Conservation (phyloP, 2,329 filamentous ascomycete genomes). For the Neonectria hederae region DNA sequence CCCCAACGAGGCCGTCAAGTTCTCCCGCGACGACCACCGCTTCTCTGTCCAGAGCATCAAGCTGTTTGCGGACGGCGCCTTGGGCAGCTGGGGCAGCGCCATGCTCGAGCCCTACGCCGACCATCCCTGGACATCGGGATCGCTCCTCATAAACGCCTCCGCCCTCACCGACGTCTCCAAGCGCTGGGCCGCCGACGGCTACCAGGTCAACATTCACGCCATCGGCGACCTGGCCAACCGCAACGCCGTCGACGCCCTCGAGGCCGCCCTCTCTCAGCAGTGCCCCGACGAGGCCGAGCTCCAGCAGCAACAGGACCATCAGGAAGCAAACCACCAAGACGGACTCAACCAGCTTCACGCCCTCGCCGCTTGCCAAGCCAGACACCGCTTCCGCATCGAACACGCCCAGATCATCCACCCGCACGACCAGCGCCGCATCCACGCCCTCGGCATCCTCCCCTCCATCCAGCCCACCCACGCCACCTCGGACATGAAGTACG, state of each 20-base stretch:
- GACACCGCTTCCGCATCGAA: conserved; percentile 72
- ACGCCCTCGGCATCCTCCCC: conserved; percentile 68
- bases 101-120: conserved; percentile 77
- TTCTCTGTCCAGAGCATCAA: conserved; percentile 72
- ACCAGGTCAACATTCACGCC: conserved; percentile 77
- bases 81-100: conserved; percentile 77
- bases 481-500: conserved; percentile 76
- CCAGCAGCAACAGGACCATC: conserved; percentile 20
- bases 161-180: conserved; percentile 62
- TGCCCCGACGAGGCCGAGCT: conserved; percentile 55
- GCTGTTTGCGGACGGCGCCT: conserved; percentile 74
- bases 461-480: conserved; percentile 78
- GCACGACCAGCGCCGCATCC: conserved; percentile 69
- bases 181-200: conserved; percentile 68
- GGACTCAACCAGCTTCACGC: conserved; percentile 28
- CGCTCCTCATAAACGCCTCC: conserved; percentile 72
- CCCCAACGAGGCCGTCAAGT: conserved; percentile 57
- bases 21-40: conserved; percentile 57
- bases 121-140: conserved; percentile 68
- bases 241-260: conserved; percentile 70
- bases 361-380: conserved; percentile 61
- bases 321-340: conserved; percentile 1
- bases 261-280: conserved; percentile 61
- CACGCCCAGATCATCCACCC: conserved; percentile 77
- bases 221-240: conserved; percentile 77